Base-by-base conservation (phyloP, 495 filamentous ascomycete species). In the Thermochaetoides thermophila region DNA sequence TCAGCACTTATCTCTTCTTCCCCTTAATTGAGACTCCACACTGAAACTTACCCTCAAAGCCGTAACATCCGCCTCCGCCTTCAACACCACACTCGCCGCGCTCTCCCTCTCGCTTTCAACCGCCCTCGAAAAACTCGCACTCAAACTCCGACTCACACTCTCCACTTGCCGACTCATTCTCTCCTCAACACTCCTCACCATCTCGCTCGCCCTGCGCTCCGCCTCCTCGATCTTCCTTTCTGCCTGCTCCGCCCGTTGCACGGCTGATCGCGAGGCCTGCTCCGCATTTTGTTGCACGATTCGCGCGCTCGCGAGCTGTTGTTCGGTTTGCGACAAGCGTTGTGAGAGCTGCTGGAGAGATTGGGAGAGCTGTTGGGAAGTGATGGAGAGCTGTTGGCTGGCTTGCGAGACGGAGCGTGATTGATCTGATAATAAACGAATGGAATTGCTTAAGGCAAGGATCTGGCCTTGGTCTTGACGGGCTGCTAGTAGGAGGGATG, bases 401-500 rank as follows among this genome's bases (percentile, higher is more conserved):
- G 59, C 56, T 35, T 47, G 50, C 19, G 49, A 53, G 35, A 57
- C 49, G 7, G 52, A 49, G 20, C 52, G 42, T 1, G 50, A 61
- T 13, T 32, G 28, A 10, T 38, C 13, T 30, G 36, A 40, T 8
- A 63, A 35, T 7, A 34, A 43, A 20, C 35, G 46, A 3, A 63
- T 46, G 20, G 59, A 52, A 35, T 42, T 13, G 29, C 55, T 59
- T 14, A 63, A 55, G 18, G 56, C 53, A 16, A 55, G 48, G 25
- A 63, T 49, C 30, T 63, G 59, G 22, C 53, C 50, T 26, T 59
- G 39, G 27, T 63, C 55, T 32, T 60, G 57, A 17, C 58, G 55
- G 21, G 21, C 21, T 11, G 6, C 6, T 6, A 24, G 21, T 17
- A 41, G 17, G 10, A 49, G 32, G 5, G 35, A 28, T 7, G 39